phyloP scores from a whole-genome alignment of 345 rosid species.

The Citrus maxima region DNA sequence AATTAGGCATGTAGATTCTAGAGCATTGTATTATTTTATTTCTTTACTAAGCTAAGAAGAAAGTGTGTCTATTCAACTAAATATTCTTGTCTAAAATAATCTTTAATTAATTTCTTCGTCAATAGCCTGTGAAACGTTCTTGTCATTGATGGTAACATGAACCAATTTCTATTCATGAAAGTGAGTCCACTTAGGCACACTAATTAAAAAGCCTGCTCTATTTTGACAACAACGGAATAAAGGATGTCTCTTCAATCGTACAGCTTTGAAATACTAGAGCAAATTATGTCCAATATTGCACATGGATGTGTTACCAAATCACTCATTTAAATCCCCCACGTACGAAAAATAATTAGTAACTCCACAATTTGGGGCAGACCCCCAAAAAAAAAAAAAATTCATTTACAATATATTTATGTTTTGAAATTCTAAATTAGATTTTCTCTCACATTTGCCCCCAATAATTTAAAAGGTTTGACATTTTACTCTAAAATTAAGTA shows the following conservation, averaged over 20 bases:
- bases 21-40: too few species aligned
- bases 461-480: too few species aligned
- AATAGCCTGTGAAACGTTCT: not conserved
- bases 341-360: too few species aligned
- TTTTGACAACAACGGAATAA: not conserved
- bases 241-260: constrained; percentile 6
- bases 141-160: constrained; percentile 5
- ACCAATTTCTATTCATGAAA: not conserved
- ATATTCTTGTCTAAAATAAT: not conserved
- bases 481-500: too few species aligned
- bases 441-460: too few species aligned
- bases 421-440: too few species aligned
- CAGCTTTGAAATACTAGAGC: not conserved
- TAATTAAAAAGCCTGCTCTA: not conserved
- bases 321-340: not conserved
- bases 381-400: too few species aligned
- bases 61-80: not conserved
- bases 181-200: not conserved
- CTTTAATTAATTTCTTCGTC: not conserved
- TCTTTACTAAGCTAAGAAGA: not conserved
- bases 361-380: not conserved
- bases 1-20: too few species aligned
- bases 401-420: too few species aligned
- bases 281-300: not conserved
- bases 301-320: not conserved